These are phyloP conservation scores for Eucalyptus tenuipes DNA, from an alignment of 345 rosid genomes.

Conservation along the genomic window DNA sequence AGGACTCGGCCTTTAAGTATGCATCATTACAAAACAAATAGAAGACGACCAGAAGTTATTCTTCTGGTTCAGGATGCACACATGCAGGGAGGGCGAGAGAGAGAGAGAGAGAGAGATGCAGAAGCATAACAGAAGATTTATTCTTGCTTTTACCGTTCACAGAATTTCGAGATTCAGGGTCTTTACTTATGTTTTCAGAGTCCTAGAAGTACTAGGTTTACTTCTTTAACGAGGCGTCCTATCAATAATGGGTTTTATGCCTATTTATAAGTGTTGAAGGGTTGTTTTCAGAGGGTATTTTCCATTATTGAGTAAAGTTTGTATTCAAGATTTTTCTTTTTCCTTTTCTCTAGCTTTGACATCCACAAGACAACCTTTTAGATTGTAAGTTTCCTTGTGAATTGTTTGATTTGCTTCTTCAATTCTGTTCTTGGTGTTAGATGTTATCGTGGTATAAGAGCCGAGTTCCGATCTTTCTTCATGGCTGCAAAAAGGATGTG, in stretches of 20 bases:
- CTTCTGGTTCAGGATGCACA: background rate
- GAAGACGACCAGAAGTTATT: background rate
- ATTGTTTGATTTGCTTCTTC: background rate
- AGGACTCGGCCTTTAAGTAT: background rate
- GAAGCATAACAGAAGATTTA: background rate
- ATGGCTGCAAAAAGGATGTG: background rate
- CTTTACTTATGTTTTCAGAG: background rate
- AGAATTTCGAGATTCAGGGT: background rate
- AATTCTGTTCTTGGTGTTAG: background rate
- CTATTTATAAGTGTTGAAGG: background rate
- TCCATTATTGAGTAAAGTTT: background rate
- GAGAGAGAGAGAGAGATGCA: background rate
- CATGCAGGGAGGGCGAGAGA: background rate
- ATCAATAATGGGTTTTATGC: background rate
- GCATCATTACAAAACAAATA: background rate
- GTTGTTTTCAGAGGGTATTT: background rate
- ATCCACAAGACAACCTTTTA: background rate
- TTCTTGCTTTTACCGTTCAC: background rate
- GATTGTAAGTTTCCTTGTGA: background rate
- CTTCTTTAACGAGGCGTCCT: background rate
- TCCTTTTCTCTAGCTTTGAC: background rate
- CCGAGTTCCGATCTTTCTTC: background rate
- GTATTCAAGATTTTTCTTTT: background rate
- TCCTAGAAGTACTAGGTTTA: background rate
- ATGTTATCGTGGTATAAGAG: background rate